A percentile compares a stretch with the other conserved stretches of the same genome.
These are phyloP conservation scores for Licmophora abbreviata DNA, from an alignment of 108 stramenopile species.

Conservation along the genomic window DNA sequence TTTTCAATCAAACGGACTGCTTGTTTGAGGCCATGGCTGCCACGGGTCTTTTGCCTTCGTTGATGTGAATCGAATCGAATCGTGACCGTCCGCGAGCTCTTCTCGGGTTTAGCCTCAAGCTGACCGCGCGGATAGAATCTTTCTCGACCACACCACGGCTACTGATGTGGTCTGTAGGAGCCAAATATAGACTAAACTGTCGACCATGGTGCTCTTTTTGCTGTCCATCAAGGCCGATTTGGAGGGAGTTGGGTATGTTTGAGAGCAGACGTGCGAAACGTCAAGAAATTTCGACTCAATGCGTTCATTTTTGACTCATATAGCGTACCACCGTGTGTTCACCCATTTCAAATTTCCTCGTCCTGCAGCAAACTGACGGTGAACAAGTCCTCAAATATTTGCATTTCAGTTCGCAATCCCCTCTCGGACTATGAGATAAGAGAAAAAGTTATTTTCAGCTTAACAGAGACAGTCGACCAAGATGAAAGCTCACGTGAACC, in stretches of 20 bases:
- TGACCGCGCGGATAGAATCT: no score
- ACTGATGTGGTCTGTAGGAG: no score
- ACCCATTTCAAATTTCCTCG: background rate
- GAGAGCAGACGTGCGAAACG: background rate
- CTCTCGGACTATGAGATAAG: conserved; percentile 58
- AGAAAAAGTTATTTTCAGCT: conserved; percentile 74
- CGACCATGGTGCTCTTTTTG: conserved; percentile 74
- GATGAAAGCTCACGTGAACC: conserved; percentile 61
- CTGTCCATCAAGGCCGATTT: conserved; percentile 78
- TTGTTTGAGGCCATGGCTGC: no score
- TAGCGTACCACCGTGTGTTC: background rate
- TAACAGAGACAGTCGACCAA: conserved; percentile 63
- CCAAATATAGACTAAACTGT: no score
- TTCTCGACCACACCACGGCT: no score
- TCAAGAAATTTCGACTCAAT: background rate
- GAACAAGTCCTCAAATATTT: conserved; percentile 29
- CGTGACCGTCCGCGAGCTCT: no score
- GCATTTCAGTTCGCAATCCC: conserved; percentile 64
- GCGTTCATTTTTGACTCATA: background rate
- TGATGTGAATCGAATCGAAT: no score
- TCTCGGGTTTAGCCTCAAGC: no score
- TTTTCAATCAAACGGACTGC: no score
- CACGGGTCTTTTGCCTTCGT: no score
- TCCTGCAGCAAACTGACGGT: background rate
- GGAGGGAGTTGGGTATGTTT: conserved; percentile 43